Percentiles rank a stretch among this genome's conserved stretches.
Evolutionary conservation across 345 rosid genomes (phyloP).

Genomic region (thale cress (Arabidopsis thaliana)): DNA sequence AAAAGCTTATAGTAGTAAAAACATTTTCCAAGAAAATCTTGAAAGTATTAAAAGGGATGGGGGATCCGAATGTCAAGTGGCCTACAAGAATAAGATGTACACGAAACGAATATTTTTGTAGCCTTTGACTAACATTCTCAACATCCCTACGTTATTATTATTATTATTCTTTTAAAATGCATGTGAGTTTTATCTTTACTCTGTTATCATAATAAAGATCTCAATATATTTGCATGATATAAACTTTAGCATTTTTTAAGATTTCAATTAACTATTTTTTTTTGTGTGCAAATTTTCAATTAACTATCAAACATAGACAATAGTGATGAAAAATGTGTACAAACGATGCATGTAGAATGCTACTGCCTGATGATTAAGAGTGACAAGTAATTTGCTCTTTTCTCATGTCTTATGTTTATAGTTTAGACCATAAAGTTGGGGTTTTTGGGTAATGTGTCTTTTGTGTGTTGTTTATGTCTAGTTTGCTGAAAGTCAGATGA

Average conservation of each 20-base stretch:
- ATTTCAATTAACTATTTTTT: too few species aligned
- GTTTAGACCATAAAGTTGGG: too few species aligned
- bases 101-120: slow-evolving; percentile 35
- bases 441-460: too few species aligned
- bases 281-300: too few species aligned
- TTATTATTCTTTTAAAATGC: not conserved
- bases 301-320: slow-evolving; percentile 40
- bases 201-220: too few species aligned
- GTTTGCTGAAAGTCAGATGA: too few species aligned
- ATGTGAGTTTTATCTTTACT: too few species aligned
- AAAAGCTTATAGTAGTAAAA: not conserved
- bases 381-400: not conserved
- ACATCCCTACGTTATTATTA: not conserved
- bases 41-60: slow-evolving; percentile 11
- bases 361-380: not conserved
- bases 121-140: slow-evolving; percentile 29
- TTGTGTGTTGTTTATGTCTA: too few species aligned
- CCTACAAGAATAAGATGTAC: slow-evolving; percentile 15
- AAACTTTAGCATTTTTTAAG: too few species aligned
- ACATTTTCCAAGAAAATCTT: slow-evolving; percentile 14
- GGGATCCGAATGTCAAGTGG: slow-evolving; percentile 39
- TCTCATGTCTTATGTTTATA: too few species aligned
- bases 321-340: slow-evolving; percentile 95
- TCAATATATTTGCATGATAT: too few species aligned
- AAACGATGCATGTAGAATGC: slow-evolving; percentile 92